A percentile compares a stretch with the other conserved stretches of the same genome.
These are phyloP conservation scores for Penicilliopsis zonata DNA, from an alignment of 495 filamentous ascomycete species.

Conservation along the genomic window DNA sequence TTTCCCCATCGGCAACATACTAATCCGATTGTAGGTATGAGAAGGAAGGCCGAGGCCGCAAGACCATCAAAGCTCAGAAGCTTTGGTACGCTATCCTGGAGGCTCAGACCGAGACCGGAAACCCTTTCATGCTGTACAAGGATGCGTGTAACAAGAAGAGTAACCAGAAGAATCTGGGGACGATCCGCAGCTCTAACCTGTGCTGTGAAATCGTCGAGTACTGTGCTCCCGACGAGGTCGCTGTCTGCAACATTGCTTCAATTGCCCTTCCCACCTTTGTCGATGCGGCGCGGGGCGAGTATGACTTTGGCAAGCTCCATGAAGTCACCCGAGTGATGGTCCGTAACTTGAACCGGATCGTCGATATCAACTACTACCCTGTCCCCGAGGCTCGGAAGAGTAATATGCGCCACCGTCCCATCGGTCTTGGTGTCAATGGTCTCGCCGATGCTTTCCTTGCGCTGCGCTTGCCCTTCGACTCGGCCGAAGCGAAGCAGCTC, in stretches of 20 bases:
- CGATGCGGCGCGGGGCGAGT: slow-evolving; percentile 65
- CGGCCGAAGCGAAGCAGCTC: slow-evolving; percentile 77
- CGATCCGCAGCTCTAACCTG: slow-evolving; percentile 94
- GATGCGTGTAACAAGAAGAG: slow-evolving; percentile 96
- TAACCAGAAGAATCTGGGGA: slow-evolving; percentile 99
- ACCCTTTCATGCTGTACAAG: slow-evolving; percentile 99
- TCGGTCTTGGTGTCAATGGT: slow-evolving; percentile 94
- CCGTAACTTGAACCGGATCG: slow-evolving; percentile 93
- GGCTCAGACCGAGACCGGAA: slow-evolving; percentile 95
- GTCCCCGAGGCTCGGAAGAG: slow-evolving; percentile 84
- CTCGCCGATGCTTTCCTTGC: slow-evolving; percentile 98
- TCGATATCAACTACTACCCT: slow-evolving; percentile 94
- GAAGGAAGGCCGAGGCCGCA: slow-evolving; percentile 74
- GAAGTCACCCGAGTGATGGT: slow-evolving; percentile 83
- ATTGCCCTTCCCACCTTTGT: slow-evolving; percentile 84
- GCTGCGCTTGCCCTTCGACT: slow-evolving; percentile 93
- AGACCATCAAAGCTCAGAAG: slow-evolving; percentile 93
- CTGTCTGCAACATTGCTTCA: slow-evolving; percentile 95
- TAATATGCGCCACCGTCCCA: slow-evolving; percentile 91
- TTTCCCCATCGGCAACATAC: background rate
- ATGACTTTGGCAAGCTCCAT: slow-evolving; percentile 92
- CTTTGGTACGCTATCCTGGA: slow-evolving; percentile 98
- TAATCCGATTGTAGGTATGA: slow-evolving; percentile 48
- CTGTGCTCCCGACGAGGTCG: slow-evolving; percentile 91
- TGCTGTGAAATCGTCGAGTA: slow-evolving; percentile 99